These are phyloP conservation scores for Nothomitra cinnamomea DNA, from an alignment of 2,329 filamentous ascomycete genomes.

Conservation along the genomic window DNA sequence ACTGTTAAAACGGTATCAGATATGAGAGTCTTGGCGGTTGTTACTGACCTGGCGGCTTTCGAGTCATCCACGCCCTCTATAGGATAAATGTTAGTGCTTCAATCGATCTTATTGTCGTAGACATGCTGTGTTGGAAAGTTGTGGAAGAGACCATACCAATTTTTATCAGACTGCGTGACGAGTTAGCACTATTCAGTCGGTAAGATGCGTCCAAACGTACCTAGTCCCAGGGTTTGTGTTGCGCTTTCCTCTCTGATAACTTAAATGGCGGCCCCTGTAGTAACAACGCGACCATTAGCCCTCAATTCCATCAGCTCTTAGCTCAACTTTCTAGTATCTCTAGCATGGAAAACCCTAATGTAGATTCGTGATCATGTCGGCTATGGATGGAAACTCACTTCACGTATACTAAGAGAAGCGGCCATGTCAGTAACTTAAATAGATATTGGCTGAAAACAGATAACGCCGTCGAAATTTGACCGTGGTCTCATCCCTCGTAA, in stretches of 20 bases:
- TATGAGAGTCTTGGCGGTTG: background rate
- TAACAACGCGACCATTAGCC: background rate
- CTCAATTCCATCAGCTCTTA: background rate
- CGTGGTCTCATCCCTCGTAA: too few species aligned
- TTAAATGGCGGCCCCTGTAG: constrained; percentile 86
- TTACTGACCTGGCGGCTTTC: constrained; percentile 62
- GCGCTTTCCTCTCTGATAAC: constrained; percentile 91
- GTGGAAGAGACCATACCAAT: constrained; percentile 29
- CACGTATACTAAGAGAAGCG: constrained; percentile 52
- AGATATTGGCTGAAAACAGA: background rate
- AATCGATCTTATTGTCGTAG: background rate
- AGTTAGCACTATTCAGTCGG: constrained; percentile 14
- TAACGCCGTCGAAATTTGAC: background rate
- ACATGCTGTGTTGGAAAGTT: background rate
- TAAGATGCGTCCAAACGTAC: constrained; percentile 14
- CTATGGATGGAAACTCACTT: constrained; percentile 46
- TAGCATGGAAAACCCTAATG: too few species aligned
- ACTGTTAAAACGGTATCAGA: constrained; percentile 9
- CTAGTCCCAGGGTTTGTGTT: constrained; percentile 74
- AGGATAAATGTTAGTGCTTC: background rate
- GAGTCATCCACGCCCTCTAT: constrained; percentile 81
- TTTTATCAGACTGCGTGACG: constrained; percentile 60
- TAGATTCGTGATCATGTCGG: background rate
- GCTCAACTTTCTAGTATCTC: background rate
- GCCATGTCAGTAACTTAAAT: constrained; percentile 11